These are phyloP conservation scores for Sugiyamaella sp. DNA, from an alignment of 1,139 yeast genomes.

Conservation along the genomic window DNA sequence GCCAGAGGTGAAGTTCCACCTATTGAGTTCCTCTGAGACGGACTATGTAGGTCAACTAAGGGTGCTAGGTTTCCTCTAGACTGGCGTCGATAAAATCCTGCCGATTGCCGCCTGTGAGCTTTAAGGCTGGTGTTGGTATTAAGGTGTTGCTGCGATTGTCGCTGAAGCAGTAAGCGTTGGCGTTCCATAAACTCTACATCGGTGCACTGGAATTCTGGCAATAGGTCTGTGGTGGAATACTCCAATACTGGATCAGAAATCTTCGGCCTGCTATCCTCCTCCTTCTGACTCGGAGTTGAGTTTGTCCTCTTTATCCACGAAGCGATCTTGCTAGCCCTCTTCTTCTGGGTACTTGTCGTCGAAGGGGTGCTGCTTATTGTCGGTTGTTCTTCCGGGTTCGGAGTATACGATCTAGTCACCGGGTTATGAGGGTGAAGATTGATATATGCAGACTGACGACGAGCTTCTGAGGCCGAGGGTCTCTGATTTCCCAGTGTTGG, in stretches of 20 bases:
- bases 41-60: background rate
- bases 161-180: conserved; percentile 1
- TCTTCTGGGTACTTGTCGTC: conserved; percentile 11
- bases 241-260: conserved; percentile 35
- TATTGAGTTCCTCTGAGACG: background rate
- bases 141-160: conserved; percentile 10
- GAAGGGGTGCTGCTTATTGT: background rate
- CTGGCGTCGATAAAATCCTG: background rate
- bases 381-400: background rate
- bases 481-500: background rate
- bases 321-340: conserved; percentile 25
- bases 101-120: conserved; percentile 12
- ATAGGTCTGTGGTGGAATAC: conserved; percentile 33
- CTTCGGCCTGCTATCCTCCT: conserved; percentile 21
- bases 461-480: conserved; percentile 8
- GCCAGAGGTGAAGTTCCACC: background rate
- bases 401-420: background rate
- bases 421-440: conserved; percentile 18
- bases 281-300: conserved; percentile 10
- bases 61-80: background rate
- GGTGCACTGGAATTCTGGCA: conserved; percentile 25
- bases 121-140: conserved; percentile 12
- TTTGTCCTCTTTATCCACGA: conserved; percentile 27
- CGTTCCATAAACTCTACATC: conserved; percentile 11
- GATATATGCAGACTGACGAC: conserved; percentile 13